phyloP scores from a whole-genome alignment of 495 filamentous ascomycete genomes.

The Hypomontagnella submonticulosa region DNA sequence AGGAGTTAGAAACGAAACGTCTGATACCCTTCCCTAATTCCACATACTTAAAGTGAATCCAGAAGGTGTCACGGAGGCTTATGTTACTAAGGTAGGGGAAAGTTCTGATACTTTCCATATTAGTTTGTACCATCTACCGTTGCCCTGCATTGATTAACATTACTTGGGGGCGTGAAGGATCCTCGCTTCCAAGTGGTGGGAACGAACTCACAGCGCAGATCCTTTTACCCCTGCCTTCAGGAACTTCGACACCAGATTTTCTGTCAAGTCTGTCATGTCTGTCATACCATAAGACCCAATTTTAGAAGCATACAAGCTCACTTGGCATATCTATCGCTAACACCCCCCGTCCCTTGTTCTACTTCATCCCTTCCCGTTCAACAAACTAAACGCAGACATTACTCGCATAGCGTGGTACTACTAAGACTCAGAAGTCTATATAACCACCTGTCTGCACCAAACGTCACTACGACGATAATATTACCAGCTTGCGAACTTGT shows the following conservation, averaged over 20 bases:
- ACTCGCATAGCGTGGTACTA: conserved; percentile 12
- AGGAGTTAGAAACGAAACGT: conserved; percentile 2
- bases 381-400: conserved; percentile 1
- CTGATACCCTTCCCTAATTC: conserved; percentile 25
- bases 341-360: conserved; percentile 1
- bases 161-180: conserved; percentile 3
- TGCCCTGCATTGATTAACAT: conserved; percentile 36
- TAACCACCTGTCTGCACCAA: not conserved
- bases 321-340: conserved; percentile 29
- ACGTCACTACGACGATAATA: not conserved
- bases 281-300: conserved; percentile 28
- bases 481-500: not conserved
- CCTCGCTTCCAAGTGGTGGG: conserved; percentile 32
- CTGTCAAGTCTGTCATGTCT: conserved; percentile 18
- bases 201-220: conserved; percentile 24
- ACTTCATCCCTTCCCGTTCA: conserved; percentile 2
- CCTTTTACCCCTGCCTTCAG: conserved; percentile 15
- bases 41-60: conserved; percentile 14
- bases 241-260: conserved; percentile 30
- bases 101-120: conserved; percentile 30
- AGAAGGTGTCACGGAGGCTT: conserved; percentile 38
- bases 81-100: conserved; percentile 24
- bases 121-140: conserved; percentile 25
- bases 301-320: conserved; percentile 33
- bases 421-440: conserved; percentile 17